phyloP scores from a whole-genome alignment of 768 basidiomycete genomes.

The Postia placenta region DNA sequence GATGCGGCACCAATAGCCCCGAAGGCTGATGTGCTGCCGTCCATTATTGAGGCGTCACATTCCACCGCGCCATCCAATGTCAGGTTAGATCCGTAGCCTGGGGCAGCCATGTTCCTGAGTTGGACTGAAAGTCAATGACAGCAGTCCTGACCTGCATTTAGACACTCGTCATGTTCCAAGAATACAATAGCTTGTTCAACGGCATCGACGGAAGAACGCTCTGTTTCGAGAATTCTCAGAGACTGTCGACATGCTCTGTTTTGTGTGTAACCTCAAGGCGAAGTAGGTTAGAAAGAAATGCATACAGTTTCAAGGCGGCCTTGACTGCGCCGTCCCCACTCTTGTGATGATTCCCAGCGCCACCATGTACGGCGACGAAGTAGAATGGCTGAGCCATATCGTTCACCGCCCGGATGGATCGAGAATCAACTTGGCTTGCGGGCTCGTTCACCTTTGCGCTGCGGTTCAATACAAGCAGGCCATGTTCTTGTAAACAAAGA shows the following conservation, averaged over 20 bases:
- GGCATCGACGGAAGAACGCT: constrained; percentile 32
- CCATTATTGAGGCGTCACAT: constrained; percentile 78
- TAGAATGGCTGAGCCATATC: constrained; percentile 3
- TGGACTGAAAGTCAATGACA: background rate
- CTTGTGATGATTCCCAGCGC: constrained; percentile 61
- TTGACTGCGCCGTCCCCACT: constrained; percentile 47
- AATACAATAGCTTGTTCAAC: constrained; percentile 48
- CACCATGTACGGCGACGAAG: constrained; percentile 65
- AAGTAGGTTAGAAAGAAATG: background rate
- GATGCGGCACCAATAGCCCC: constrained; percentile 72
- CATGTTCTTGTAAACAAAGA: too few relatives aligned
- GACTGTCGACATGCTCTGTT: constrained; percentile 49
- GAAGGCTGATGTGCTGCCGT: constrained; percentile 42
- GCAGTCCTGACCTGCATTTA: constrained; percentile 68
- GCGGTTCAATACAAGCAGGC: too few relatives aligned
- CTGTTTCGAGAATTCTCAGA: constrained; percentile 20
- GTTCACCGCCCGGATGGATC: too few relatives aligned
- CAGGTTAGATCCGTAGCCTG: constrained; percentile 75
- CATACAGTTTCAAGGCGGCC: constrained; percentile 42
- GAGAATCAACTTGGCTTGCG: too few relatives aligned
- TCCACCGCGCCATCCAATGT: constrained; percentile 71
- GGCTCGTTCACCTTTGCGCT: too few relatives aligned
- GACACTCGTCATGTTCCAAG: constrained; percentile 59
- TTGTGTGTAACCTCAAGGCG: background rate
- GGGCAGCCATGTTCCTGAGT: too few relatives aligned